Evolutionary conservation across 495 filamentous ascomycete species (phyloP).

Genomic region (Penicillium coprophilum): DNA sequence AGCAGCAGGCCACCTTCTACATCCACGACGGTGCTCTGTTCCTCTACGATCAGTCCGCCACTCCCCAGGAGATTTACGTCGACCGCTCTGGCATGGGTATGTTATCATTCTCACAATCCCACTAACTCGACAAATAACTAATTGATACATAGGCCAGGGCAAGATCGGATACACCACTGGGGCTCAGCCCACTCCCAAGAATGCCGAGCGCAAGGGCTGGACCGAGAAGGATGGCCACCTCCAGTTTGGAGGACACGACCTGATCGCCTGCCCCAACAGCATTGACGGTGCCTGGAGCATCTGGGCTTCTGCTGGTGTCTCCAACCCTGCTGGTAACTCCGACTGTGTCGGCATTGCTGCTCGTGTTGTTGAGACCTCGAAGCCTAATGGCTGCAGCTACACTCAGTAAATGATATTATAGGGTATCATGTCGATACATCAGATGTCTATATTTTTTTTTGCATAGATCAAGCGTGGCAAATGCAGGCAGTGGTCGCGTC

Average conservation of each 20-base stretch:
- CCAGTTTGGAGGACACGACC: conserved; percentile 40
- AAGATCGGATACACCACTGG: conserved; percentile 51
- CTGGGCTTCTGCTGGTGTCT: conserved; percentile 43
- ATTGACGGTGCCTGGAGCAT: conserved; percentile 49
- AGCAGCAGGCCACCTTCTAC: conserved; percentile 47
- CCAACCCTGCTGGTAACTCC: conserved; percentile 45
- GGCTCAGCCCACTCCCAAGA: conserved; percentile 33
- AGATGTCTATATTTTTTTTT: not conserved
- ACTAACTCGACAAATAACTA: not conserved
- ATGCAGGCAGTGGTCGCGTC: too few relatives aligned
- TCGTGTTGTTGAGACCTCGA: conserved; percentile 30
- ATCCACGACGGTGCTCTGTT: conserved; percentile 46
- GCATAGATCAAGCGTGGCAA: too few relatives aligned
- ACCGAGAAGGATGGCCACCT: conserved; percentile 43
- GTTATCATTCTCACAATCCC: not conserved
- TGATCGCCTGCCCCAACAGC: conserved; percentile 52
- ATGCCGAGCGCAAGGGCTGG: conserved; percentile 48
- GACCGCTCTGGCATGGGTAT: conserved; percentile 57
- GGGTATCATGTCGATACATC: not conserved
- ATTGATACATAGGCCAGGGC: conserved; percentile 42
- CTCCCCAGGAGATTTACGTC: conserved; percentile 49
- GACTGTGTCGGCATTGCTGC: conserved; percentile 45
- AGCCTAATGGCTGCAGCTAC: conserved; percentile 55
- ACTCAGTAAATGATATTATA: conserved; percentile 45
- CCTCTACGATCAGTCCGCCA: conserved; percentile 42